Evolutionary conservation across 1,139 yeast genomes (phyloP), one percentile per base, ranked within the genome.

Genomic region (Nadsonia commutata): DNA sequence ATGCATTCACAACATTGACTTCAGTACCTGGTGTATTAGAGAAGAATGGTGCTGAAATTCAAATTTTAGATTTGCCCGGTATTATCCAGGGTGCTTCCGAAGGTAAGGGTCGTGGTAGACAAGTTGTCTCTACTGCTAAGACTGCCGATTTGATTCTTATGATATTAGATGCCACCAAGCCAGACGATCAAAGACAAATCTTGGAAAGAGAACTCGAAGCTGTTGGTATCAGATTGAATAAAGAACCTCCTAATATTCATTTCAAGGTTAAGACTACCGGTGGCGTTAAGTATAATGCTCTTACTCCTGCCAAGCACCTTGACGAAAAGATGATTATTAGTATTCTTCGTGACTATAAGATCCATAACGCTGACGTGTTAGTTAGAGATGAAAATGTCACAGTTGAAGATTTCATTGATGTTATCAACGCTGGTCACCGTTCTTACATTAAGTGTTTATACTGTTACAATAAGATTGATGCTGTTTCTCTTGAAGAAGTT

Each of bases 41-140:
- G 58, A 85, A 88, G 58, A 86, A 86, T 58, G 97, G 97, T 37
- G 95, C 98, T 0, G 96, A 88, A 57, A 86, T 90, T 47, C 98
- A 90, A 64, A 80, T 90, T 53, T 88, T 90, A 17, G 98, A 90
- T 72, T 67, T 90, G 48, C 98, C 98, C 0, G 98, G 98, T 61
- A 90, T 90, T 55, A 90, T 90, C 48, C 85, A 84, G 59, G 97
- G 97, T 37, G 98, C 98, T 13, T 72, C 94, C 22, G 95, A 84
- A 58, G 98, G 98, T 56, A 86, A 88, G 61, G 98, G 98, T 56
- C 76, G 98, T 63, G 98, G 98, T 48, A 72, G 95, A 54, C 97
- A 90, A 60, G 98, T 90, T 39, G 88, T 90, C 52, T 83, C 97
- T 1, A 93, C 95, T 1, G 95, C 96, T 0, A 79, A 93, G 62